Evolutionary conservation across 805 yeast genomes (phyloP), one percentile per base, ranked within the genome.

Genomic region (Cyberlindnera americana): DNA sequence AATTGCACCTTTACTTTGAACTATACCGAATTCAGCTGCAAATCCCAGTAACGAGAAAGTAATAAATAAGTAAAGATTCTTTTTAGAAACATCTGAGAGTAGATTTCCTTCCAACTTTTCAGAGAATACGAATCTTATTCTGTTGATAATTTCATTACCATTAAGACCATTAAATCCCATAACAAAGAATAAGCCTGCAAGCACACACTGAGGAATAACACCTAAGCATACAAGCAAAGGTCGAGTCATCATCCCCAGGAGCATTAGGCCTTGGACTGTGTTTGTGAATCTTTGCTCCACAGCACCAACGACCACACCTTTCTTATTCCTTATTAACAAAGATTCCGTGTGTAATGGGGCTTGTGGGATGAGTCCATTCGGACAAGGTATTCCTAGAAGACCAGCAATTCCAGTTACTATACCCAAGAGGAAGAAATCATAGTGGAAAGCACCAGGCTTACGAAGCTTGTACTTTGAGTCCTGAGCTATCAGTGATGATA

Each of bases 341-440:
- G 96, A 77, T 29, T 73, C 75, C 0, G 98, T 89, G 53, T 91
- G 99, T 25, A 93, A 58, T 3, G 98, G 98, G 0, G 99, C 98
- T 60, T 91, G 99, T 1, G 99, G 99, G 31, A 91, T 91, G 23
- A 91, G 68, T 0, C 99, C 99, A 62, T 93, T 93, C 0, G 98
- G 98, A 3, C 97, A 89, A 0, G 98, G 99, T 2, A 93, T 71
- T 0, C 98, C 99, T 10, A 91, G 56, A 1, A 91, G 61, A 0
- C 98, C 98, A 3, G 95, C 71, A 1, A 91, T 60, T 0, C 95
- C 95, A 0, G 98, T 93, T 5, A 90, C 83, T 7, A 87, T 57
- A 0, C 98, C 98, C 25, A 91, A 66, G 18, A 93, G 63, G 29
- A 83, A 73, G 54, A 90, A 84, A 62, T 91, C 99, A 79, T 88